Percentiles rank a stretch among this genome's conserved stretches.
Conservation (phyloP, 2,329 filamentous ascomycete species). For the Trichoderma koningiopsis region DNA sequence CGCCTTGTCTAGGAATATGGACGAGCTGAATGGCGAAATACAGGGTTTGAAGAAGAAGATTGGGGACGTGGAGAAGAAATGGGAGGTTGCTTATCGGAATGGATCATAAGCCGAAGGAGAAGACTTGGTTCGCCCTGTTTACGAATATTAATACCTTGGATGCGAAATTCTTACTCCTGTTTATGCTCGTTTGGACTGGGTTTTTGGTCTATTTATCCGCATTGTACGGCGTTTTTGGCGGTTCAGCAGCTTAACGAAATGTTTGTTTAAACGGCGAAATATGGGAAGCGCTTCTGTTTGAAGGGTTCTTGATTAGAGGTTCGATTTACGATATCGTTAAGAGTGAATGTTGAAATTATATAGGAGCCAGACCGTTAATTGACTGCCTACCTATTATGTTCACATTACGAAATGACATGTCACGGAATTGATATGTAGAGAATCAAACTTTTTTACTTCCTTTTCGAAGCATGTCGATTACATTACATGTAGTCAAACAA, state of each 20-base stretch:
- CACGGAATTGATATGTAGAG: not conserved
- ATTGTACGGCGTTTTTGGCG: slow-evolving; percentile 41
- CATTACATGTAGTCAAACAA: slow-evolving; percentile 2
- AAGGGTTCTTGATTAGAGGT: not conserved
- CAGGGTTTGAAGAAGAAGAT: slow-evolving; percentile 66
- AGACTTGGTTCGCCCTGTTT: not conserved
- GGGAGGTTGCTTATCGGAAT: slow-evolving; percentile 55
- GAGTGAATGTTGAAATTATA: slow-evolving; percentile 1
- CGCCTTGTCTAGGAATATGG: slow-evolving; percentile 75
- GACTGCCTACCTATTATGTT: not conserved
- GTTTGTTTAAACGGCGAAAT: not conserved
- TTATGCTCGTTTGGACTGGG: not conserved
- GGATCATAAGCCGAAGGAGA: slow-evolving; percentile 27
- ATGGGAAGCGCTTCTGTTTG: not conserved
- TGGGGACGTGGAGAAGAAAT: slow-evolving; percentile 62
- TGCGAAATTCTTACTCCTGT: not conserved
- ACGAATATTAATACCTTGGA: not conserved
- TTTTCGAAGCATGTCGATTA: not conserved
- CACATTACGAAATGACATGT: not conserved
- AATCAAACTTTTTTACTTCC: not conserved
- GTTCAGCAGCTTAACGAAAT: not conserved
- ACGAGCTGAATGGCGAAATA: slow-evolving; percentile 81
- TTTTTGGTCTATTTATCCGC: slow-evolving; percentile 26
- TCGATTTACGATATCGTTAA: not conserved
- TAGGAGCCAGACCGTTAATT: not conserved